A percentile compares a stretch with the other conserved stretches of the same genome.
These are phyloP conservation scores for Westerdykella sp. DNA, from an alignment of 2,329 filamentous ascomycete genomes.

Conservation along the genomic window DNA sequence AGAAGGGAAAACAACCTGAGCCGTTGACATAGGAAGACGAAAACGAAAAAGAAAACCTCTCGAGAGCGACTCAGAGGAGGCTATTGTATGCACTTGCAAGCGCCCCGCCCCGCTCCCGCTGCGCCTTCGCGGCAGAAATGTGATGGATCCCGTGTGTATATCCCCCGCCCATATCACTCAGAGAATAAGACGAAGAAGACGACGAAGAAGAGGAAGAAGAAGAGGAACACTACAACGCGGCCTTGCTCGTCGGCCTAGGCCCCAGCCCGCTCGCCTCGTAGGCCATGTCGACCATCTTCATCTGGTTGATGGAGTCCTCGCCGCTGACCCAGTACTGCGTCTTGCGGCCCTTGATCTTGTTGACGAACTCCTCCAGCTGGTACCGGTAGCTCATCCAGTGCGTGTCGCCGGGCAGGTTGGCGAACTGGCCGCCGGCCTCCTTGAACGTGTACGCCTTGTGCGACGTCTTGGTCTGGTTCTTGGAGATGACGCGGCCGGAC, in stretches of 20 bases:
- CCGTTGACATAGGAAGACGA: too few relatives aligned
- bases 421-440: constrained; percentile 14
- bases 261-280: constrained; percentile 18
- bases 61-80: too few relatives aligned
- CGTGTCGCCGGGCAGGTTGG: constrained; percentile 5
- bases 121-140: too few relatives aligned
- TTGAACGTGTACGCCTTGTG: constrained; percentile 27
- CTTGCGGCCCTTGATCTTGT: constrained; percentile 10
- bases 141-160: too few relatives aligned
- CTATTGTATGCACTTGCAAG: too few relatives aligned
- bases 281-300: constrained; percentile 21
- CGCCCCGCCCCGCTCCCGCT: too few relatives aligned
- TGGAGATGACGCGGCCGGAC: constrained; percentile 16
- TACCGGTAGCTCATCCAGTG: constrained; percentile 26
- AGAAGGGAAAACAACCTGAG: too few relatives aligned
- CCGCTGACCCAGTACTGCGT: constrained; percentile 12
- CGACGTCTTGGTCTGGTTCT: constrained; percentile 19
- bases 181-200: too few relatives aligned
- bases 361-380: constrained; percentile 25
- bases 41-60: too few relatives aligned
- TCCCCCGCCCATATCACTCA: too few relatives aligned
- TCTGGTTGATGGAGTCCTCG: constrained; percentile 21
- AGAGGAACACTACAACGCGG: neutral
- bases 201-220: too few relatives aligned
- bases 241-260: constrained; percentile 2